Evolutionary conservation across 371 early-diverging fungal genomes (phyloP).

Genomic region (Mortierella sp.): DNA sequence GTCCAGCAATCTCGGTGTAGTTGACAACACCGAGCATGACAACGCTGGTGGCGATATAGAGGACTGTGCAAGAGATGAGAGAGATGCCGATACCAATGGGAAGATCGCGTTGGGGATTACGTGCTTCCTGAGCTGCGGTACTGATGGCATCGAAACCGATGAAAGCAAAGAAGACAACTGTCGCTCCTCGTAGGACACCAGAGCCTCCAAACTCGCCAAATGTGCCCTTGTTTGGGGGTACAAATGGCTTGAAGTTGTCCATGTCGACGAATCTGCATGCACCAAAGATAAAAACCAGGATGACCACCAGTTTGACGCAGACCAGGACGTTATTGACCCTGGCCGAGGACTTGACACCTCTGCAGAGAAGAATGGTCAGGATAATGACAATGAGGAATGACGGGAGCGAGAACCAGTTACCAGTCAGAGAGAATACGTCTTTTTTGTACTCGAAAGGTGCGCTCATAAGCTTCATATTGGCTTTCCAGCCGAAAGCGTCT

Average conservation of each 20-base stretch:
- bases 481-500: conserved; percentile 65
- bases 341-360: conserved; percentile 82
- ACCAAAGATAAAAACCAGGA: conserved; percentile 84
- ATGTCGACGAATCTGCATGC: conserved; percentile 67
- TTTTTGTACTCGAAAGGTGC: conserved; percentile 72
- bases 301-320: conserved; percentile 76
- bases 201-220: conserved; percentile 69
- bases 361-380: conserved; percentile 66
- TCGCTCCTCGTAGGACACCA: conserved; percentile 82
- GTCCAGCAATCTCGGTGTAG: conserved; percentile 61
- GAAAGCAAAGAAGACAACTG: conserved; percentile 88
- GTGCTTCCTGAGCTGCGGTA: conserved; percentile 88
- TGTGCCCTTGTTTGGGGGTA: conserved; percentile 73
- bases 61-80: conserved; percentile 77
- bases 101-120: conserved; percentile 83
- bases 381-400: conserved; percentile 74
- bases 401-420: conserved; percentile 77
- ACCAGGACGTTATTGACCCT: conserved; percentile 79
- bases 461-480: conserved; percentile 62
- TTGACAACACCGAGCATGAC: conserved; percentile 82
- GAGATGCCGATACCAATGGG: conserved; percentile 91
- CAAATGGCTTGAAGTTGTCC: conserved; percentile 81
- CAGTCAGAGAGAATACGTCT: conserved; percentile 58
- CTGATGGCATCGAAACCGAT: conserved; percentile 94
- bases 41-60: conserved; percentile 75